Percentiles rank a stretch among this genome's conserved stretches.
Conservation (phyloP, 345 rosid species). For the Brassica carinata region DNA sequence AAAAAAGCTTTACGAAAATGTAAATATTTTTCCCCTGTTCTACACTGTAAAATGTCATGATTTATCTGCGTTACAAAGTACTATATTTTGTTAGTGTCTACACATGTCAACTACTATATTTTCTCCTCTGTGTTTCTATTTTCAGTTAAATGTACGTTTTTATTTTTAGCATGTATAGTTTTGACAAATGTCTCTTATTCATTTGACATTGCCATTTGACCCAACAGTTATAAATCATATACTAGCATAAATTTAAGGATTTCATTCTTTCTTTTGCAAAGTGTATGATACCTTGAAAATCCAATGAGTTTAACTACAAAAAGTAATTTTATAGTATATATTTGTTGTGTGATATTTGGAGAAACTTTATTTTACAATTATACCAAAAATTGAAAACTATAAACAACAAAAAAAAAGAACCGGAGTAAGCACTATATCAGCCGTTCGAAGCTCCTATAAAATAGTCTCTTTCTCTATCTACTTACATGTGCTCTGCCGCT, state of each 20-base stretch:
- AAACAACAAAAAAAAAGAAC: slow-evolving; percentile 4
- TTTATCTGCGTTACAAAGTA: slow-evolving; percentile 20
- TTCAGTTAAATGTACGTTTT: slow-evolving; percentile 11
- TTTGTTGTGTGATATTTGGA: background rate
- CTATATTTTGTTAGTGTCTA: background rate
- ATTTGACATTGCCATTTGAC: background rate
- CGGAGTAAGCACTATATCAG: slow-evolving; percentile 12
- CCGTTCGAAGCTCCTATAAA: slow-evolving; percentile 42
- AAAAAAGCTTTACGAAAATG: background rate
- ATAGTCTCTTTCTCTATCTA: slow-evolving; percentile 21
- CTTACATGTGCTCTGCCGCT: slow-evolving; percentile 46
- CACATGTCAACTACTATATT: slow-evolving; percentile 3
- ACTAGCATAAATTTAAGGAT: background rate
- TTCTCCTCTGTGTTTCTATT: background rate
- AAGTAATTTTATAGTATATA: background rate
- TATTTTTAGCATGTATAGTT: background rate
- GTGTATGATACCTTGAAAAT: background rate
- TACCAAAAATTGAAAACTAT: background rate
- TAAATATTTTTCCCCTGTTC: background rate
- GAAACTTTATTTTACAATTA: background rate
- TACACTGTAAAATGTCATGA: background rate
- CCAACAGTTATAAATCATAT: background rate
- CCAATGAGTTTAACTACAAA: background rate
- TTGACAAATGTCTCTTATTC: slow-evolving; percentile 21
- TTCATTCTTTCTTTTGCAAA: background rate